A percentile compares a stretch with the other conserved stretches of the same genome.
phyloP scores from a whole-genome alignment of 192 early-diverging fungal genomes.

The Obelidium mucronatum region DNA sequence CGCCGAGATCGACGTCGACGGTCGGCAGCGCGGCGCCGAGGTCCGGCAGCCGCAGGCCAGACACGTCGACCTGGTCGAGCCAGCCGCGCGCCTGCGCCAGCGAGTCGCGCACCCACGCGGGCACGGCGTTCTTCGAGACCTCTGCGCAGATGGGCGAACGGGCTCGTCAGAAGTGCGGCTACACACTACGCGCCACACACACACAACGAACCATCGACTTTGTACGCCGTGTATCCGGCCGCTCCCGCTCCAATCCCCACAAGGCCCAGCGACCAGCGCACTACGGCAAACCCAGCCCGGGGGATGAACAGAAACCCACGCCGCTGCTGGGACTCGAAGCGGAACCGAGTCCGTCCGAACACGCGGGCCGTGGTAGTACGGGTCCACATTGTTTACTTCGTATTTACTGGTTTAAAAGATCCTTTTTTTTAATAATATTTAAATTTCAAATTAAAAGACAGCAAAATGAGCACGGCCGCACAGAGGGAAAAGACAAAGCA shows the following conservation, averaged over 20 bases:
- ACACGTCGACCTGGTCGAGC: slow-evolving; percentile 40
- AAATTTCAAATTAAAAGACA: not conserved
- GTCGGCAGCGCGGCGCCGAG: slow-evolving; percentile 1
- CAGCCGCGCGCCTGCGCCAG: slow-evolving; percentile 41
- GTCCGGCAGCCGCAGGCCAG: slow-evolving; percentile 41
- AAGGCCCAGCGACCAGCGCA: slow-evolving; percentile 17
- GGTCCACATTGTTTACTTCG: no score
- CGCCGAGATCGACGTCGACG: slow-evolving; percentile 1
- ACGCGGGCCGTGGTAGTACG: no score
- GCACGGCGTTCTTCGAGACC: slow-evolving; percentile 46
- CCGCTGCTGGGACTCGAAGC: not conserved
- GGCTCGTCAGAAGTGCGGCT: not conserved
- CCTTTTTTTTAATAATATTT: not conserved
- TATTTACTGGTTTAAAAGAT: no score
- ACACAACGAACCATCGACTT: slow-evolving; percentile 19
- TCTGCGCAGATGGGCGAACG: slow-evolving; percentile 15
- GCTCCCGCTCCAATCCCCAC: slow-evolving; percentile 34
- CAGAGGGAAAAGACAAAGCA: slow-evolving; percentile 5
- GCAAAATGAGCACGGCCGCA: not conserved
- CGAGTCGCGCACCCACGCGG: slow-evolving; percentile 55
- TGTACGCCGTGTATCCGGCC: slow-evolving; percentile 37
- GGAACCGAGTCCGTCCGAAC: no score
- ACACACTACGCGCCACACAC: not conserved
- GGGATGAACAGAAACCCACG: slow-evolving; percentile 32
- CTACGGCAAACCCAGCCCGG: slow-evolving; percentile 23